Conservation (phyloP, 2,329 filamentous ascomycete species). For the Hypoxylon sp. region DNA sequence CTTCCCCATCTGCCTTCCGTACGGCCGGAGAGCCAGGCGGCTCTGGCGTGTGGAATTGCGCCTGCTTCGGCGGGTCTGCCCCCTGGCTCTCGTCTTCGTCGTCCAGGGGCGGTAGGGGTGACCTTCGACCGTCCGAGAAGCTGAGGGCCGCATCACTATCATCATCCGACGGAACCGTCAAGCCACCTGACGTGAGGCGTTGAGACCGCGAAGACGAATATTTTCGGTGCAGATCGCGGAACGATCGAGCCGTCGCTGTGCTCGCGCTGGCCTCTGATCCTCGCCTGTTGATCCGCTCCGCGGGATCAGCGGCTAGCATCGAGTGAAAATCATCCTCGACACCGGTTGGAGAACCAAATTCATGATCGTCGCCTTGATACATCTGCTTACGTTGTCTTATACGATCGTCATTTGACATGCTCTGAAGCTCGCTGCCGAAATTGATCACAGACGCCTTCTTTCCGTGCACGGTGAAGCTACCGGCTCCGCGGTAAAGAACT, state of each 20-base stretch:
- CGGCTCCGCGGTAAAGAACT: constrained; percentile 77
- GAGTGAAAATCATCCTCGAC: constrained; percentile 62
- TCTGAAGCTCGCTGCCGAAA: constrained; percentile 92
- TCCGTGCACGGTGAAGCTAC: constrained; percentile 94
- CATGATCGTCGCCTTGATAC: constrained; percentile 52
- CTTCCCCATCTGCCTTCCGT: constrained; percentile 33
- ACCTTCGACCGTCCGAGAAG: constrained; percentile 65
- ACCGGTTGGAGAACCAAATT: constrained; percentile 47
- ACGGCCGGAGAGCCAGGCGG: constrained; percentile 47
- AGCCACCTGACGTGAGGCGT: constrained; percentile 52
- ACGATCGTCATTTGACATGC: constrained; percentile 76
- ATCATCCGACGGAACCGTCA: constrained; percentile 62
- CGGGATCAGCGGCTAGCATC: constrained; percentile 54
- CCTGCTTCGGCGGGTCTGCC: constrained; percentile 37
- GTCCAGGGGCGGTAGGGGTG: constrained; percentile 61
- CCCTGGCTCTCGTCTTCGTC: constrained; percentile 38
- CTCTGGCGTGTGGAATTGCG: constrained; percentile 54
- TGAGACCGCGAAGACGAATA: constrained; percentile 62
- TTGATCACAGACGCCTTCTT: constrained; percentile 98
- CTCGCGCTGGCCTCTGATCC: constrained; percentile 70
- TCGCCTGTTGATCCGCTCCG: constrained; percentile 59
- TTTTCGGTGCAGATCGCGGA: constrained; percentile 67
- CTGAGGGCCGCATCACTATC: constrained; percentile 68
- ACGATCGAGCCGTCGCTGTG: constrained; percentile 72
- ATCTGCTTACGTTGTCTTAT: constrained; percentile 67